These are phyloP conservation scores for Dendrobium nobile DNA, from an alignment of 106 monocot species.

Conservation along the genomic window DNA sequence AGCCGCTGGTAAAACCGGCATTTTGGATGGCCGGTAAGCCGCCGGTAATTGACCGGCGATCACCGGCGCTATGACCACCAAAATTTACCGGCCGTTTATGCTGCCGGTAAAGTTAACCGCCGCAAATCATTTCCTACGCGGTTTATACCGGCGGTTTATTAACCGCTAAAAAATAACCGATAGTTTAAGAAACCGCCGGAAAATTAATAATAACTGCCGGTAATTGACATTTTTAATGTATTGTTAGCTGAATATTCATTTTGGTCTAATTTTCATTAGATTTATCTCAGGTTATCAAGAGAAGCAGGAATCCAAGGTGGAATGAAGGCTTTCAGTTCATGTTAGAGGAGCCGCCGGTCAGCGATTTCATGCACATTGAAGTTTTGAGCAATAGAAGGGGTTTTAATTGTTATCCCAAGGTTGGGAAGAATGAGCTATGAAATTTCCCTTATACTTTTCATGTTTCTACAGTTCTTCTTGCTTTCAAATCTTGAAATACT, in stretches of 20 bases:
- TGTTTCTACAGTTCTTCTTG: background rate
- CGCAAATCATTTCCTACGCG: too few species aligned
- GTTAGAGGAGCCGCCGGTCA: slow-evolving; percentile 53
- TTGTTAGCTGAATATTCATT: background rate
- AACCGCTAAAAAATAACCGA: too few species aligned
- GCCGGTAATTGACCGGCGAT: too few species aligned
- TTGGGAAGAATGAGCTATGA: background rate
- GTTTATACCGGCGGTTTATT: too few species aligned
- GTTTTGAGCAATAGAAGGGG: slow-evolving; percentile 58
- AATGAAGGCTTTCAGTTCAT: slow-evolving; percentile 74
- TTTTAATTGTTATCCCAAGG: slow-evolving; percentile 42
- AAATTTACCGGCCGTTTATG: too few species aligned
- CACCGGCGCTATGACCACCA: too few species aligned
- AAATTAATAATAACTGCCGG: too few species aligned
- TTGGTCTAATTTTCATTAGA: background rate
- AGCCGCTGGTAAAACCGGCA: too few species aligned
- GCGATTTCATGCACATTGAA: slow-evolving; percentile 69
- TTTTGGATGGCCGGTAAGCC: too few species aligned
- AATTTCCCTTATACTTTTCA: background rate
- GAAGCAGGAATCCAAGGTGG: slow-evolving; percentile 76
- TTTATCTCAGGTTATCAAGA: slow-evolving; percentile 42
- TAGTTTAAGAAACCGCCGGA: too few species aligned
- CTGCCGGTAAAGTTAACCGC: too few species aligned
- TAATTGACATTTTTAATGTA: background rate
- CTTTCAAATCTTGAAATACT: background rate